These are phyloP conservation scores for Fusarium sp. DNA, from an alignment of 2,329 filamentous ascomycete genomes.

Conservation along the genomic window DNA sequence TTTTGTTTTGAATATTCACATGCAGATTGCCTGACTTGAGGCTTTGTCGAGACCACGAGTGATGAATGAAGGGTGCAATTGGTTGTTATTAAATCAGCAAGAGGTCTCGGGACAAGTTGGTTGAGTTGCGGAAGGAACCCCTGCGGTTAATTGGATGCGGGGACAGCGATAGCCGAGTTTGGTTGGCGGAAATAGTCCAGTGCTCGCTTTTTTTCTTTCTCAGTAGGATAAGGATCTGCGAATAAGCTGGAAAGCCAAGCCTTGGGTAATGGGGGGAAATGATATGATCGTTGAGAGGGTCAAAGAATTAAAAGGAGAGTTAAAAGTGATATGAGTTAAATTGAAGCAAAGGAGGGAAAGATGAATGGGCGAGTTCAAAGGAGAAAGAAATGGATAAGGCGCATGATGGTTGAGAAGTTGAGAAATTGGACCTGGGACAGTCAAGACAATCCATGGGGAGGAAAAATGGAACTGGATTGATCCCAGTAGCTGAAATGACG, in stretches of 20 bases:
- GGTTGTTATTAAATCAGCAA: constrained; percentile 32
- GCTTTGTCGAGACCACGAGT: constrained; percentile 40
- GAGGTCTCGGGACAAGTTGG: constrained; percentile 36
- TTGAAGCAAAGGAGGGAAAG: constrained; percentile 19
- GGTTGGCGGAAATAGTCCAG: constrained; percentile 36
- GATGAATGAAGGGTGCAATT: constrained; percentile 43
- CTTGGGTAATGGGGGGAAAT: constrained; percentile 19
- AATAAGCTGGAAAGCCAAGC: constrained; percentile 32
- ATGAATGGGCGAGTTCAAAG: background rate
- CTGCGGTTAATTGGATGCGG: constrained; percentile 41
- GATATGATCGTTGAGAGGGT: constrained; percentile 18
- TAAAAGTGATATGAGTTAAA: constrained; percentile 2
- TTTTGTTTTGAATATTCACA: constrained; percentile 30
- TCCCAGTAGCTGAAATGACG: constrained; percentile 39
- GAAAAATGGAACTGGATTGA: constrained; percentile 30
- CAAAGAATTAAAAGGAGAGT: constrained; percentile 24
- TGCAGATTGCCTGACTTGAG: constrained; percentile 17
- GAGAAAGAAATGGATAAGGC: constrained; percentile 30
- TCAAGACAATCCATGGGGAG: constrained; percentile 9
- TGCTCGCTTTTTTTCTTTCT: constrained; percentile 15
- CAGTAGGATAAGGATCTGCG: constrained; percentile 40
- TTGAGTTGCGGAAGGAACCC: constrained; percentile 27
- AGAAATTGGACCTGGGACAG: constrained; percentile 22
- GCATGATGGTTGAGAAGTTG: constrained; percentile 36
- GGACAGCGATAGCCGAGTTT: constrained; percentile 44